Evolutionary conservation across 306 rosid genomes (phyloP).

Genomic region (Geum urbanum): DNA sequence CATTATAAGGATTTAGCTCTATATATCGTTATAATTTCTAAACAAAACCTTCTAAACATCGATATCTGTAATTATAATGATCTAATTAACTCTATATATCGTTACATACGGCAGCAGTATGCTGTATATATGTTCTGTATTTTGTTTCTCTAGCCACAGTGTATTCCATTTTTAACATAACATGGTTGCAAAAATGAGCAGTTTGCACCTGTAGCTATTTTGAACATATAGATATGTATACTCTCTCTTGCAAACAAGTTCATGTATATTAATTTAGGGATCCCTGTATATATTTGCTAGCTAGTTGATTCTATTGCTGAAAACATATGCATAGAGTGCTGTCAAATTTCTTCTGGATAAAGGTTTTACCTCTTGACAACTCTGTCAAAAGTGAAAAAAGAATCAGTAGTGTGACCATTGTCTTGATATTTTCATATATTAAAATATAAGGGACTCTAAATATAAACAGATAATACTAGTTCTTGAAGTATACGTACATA

Average conservation of each 20-base stretch:
- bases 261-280: background rate
- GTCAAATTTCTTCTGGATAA: background rate
- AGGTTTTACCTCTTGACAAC: background rate
- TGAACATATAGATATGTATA: background rate
- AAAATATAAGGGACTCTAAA: too few relatives aligned
- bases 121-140: too few relatives aligned
- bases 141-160: too few relatives aligned
- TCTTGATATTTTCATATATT: background rate
- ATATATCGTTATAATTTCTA: too few relatives aligned
- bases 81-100: too few relatives aligned
- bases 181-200: background rate
- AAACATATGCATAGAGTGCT: background rate
- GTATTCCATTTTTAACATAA: background rate
- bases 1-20: background rate
- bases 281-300: too few relatives aligned
- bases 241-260: background rate
- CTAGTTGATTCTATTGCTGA: background rate
- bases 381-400: constrained; percentile 5
- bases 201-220: background rate
- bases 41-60: too few relatives aligned
- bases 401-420: background rate
- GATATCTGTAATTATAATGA: too few relatives aligned
- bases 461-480: background rate
- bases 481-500: background rate
- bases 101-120: too few relatives aligned